A percentile compares a stretch with the other conserved stretches of the same genome.
These are phyloP conservation scores for Rusavskia elegans DNA, from an alignment of 495 filamentous ascomycete genomes.

Conservation along the genomic window DNA sequence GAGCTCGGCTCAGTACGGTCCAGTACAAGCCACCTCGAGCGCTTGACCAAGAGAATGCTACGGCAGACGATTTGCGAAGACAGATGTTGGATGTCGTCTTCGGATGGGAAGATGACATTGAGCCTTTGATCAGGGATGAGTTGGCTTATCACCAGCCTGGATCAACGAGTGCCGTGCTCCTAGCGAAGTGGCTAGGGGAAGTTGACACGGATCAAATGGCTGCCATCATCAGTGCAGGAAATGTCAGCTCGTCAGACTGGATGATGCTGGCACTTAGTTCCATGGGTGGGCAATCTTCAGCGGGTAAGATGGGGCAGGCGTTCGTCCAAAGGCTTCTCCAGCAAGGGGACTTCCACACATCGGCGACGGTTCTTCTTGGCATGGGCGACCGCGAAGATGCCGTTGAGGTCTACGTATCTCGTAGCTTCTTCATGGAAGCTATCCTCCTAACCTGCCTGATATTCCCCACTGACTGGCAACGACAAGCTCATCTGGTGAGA, in stretches of 20 bases:
- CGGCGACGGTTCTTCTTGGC: conserved; percentile 79
- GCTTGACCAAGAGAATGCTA: conserved; percentile 46
- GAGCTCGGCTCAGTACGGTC: conserved; percentile 62
- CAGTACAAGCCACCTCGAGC: conserved; percentile 53
- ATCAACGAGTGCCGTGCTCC: conserved; percentile 59
- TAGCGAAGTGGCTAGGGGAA: conserved; percentile 87
- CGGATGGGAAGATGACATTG: conserved; percentile 81
- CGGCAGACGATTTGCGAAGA: conserved; percentile 67
- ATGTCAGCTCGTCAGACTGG: conserved; percentile 84
- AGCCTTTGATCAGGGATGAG: conserved; percentile 74
- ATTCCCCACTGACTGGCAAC: conserved; percentile 70
- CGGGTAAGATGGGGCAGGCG: conserved; percentile 78
- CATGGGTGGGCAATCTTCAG: conserved; percentile 56
- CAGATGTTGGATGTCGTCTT: conserved; percentile 94
- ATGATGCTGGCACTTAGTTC: conserved; percentile 88
- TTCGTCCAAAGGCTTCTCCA: conserved; percentile 86
- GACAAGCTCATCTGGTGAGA: conserved; percentile 69
- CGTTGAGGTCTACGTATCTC: conserved; percentile 90
- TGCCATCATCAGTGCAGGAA: conserved; percentile 54
- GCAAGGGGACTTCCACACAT: conserved; percentile 78
- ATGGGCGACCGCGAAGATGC: conserved; percentile 89
- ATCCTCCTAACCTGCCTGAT: conserved; percentile 63
- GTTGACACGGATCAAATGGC: conserved; percentile 68
- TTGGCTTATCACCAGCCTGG: conserved; percentile 52
- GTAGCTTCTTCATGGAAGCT: conserved; percentile 82